These are phyloP conservation scores for Priceomyces medius DNA, from an alignment of 805 yeast species.

Conservation along the genomic window DNA sequence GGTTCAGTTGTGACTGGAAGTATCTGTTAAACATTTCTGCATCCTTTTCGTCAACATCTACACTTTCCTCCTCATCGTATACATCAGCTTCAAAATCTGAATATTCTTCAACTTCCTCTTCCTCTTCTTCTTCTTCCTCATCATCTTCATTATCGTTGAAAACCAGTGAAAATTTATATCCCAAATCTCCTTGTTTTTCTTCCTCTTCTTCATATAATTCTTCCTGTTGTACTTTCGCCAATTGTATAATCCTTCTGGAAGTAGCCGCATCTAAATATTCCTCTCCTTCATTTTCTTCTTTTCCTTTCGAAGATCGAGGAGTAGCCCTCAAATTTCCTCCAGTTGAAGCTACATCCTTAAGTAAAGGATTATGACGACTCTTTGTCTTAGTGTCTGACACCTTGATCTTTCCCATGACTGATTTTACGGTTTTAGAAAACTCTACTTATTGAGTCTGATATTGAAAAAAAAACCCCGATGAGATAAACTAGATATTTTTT, in stretches of 20 bases:
- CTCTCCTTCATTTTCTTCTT: conserved; percentile 47
- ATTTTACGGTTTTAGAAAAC: not conserved
- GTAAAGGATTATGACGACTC: conserved; percentile 78
- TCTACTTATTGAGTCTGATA: not conserved
- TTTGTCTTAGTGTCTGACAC: conserved; percentile 51
- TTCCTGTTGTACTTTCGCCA: conserved; percentile 91
- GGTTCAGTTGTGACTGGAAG: conserved; percentile 31
- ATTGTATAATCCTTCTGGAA: conserved; percentile 80
- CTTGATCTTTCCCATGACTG: conserved; percentile 65
- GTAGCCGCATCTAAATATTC: conserved; percentile 75
- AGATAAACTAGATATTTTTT: too few relatives aligned
- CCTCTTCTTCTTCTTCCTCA: conserved; percentile 39
- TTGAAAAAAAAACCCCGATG: conserved; percentile 5
- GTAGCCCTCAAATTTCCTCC: conserved; percentile 63
- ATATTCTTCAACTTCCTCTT: conserved; percentile 50
- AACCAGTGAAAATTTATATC: conserved; percentile 17
- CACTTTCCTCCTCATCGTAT: conserved; percentile 54
- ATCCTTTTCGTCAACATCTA: conserved; percentile 75
- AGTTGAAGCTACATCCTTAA: conserved; percentile 72
- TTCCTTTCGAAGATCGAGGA: conserved; percentile 25
- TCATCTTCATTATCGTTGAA: conserved; percentile 6
- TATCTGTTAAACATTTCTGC: conserved; percentile 81
- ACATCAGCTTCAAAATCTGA: conserved; percentile 57
- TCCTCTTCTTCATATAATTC: conserved; percentile 67
- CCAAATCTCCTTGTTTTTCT: conserved; percentile 14